Base-by-base conservation (phyloP, 495 filamentous ascomycete genomes). In the Bacidia rubella region DNA sequence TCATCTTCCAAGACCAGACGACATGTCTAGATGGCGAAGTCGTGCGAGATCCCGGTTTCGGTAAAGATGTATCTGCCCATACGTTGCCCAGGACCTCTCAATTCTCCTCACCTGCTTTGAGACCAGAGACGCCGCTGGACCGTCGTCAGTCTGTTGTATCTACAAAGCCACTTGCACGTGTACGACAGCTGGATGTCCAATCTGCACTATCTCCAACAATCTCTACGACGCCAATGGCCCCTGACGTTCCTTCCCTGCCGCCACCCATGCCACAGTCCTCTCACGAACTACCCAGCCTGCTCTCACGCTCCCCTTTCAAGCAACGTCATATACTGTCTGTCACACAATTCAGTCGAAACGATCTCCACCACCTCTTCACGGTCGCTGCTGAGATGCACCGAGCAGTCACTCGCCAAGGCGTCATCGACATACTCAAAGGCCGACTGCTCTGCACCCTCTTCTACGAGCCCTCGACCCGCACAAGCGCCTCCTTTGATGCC, bases 341-440 rank as follows among this genome's bases (percentile, higher is more conserved):
- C 52, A 82, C 82, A 60, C 83, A 94, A 65, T 95, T 95, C 74
- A 80, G 70, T 44, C 82, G 89, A 19, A 71, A 81, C 24, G 89
- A 98, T 58, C 73, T 98, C 39, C 92, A 96, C 65, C 71, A 88
- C 44, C 80, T 98, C 41, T 97, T 98, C 75, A 89, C 87, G 19
- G 87, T 98, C 40, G 93, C 92, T 1, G 85, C 93, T 62, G 92
- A 97, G 67, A 95, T 97, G 87, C 83, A 88, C 17, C 75, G 95
- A 17, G 90, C 86, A 47, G 92, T 95, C 21, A 81, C 95, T 65
- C 81, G 89, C 32, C 81, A 94, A 59, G 92, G 92, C 51, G 81
- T 90, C 24, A 77, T 98, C 55, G 82, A 90, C 55, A 74, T 95
- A 47, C 78, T 98, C 49, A 87, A 83, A 60, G 88, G 89, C 27